These are phyloP conservation scores for Mycosphaerella arachidis DNA, from an alignment of 2,329 filamentous ascomycete genomes.

Conservation along the genomic window DNA sequence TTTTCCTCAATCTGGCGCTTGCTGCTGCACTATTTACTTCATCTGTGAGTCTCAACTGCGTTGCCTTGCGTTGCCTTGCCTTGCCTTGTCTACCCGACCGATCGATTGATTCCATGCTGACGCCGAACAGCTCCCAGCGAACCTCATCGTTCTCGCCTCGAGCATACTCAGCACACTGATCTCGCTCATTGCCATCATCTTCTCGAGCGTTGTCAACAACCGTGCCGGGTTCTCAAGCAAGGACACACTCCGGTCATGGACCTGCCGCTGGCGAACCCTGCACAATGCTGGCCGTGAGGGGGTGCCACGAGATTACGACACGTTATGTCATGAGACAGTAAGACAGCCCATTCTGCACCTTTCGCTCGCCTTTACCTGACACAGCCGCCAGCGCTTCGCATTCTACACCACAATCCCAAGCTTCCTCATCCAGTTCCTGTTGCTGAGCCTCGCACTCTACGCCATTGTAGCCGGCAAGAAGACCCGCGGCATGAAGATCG, in stretches of 20 bases:
- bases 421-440: constrained; percentile 37
- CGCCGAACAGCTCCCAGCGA: constrained; percentile 34
- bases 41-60: constrained; percentile 11
- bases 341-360: constrained; percentile 11
- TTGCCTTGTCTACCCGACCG: no score
- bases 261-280: constrained; percentile 30
- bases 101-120: background rate
- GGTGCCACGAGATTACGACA: constrained; percentile 34
- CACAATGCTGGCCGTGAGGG: constrained; percentile 17
- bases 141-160: constrained; percentile 35
- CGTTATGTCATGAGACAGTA: constrained; percentile 41
- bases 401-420: constrained; percentile 41
- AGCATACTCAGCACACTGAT: constrained; percentile 37
- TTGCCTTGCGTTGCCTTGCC: no score
- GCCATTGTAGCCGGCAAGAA: constrained; percentile 4
- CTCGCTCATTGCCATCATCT: constrained; percentile 39
- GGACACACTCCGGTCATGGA: constrained; percentile 39
- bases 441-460: constrained; percentile 22
- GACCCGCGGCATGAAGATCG: constrained; percentile 9
- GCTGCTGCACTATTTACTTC: constrained; percentile 37
- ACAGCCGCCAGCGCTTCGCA: constrained; percentile 37
- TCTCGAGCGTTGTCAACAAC: constrained; percentile 31
- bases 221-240: constrained; percentile 12
- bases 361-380: background rate
- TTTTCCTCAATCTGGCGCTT: constrained; percentile 37